Conservation (phyloP, 2,329 filamentous ascomycete genomes). For the Tolypocladium sp. region DNA sequence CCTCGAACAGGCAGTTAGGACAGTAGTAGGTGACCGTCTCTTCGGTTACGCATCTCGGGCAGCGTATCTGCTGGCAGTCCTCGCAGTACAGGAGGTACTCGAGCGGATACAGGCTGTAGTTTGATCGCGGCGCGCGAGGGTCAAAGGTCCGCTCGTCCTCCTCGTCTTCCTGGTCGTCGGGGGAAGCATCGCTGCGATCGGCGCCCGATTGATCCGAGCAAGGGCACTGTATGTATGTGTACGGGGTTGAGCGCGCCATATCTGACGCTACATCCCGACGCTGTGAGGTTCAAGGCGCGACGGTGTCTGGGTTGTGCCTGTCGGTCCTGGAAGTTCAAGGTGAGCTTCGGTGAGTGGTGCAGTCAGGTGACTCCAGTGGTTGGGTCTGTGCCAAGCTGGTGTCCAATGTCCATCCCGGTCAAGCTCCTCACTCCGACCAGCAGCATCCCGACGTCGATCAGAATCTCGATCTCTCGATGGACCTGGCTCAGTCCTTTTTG, state of each 20-base stretch:
- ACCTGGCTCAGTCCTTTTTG: too few species aligned
- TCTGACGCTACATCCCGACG: slow-evolving; percentile 5
- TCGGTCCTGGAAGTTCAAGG: not conserved
- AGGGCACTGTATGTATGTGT: slow-evolving; percentile 59
- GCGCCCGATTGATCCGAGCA: slow-evolving; percentile 41
- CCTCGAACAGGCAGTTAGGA: slow-evolving; percentile 90
- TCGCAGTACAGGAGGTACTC: slow-evolving; percentile 95
- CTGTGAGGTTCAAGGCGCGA: not conserved
- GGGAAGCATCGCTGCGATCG: slow-evolving; percentile 21
- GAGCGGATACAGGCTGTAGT: slow-evolving; percentile 86
- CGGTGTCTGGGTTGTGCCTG: not conserved
- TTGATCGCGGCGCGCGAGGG: slow-evolving; percentile 72
- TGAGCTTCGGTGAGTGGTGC: not conserved
- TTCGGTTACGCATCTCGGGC: slow-evolving; percentile 82
- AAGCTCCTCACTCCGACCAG: too few species aligned
- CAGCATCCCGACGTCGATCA: too few species aligned
- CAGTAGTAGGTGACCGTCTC: slow-evolving; percentile 95
- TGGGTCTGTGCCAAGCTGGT: too few species aligned
- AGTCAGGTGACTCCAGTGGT: too few species aligned
- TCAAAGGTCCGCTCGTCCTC: slow-evolving; percentile 78
- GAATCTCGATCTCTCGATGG: too few species aligned
- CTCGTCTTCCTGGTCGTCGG: slow-evolving; percentile 35
- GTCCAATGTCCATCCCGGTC: too few species aligned
- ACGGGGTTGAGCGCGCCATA: slow-evolving; percentile 47
- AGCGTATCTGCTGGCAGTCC: slow-evolving; percentile 93